Conservation (phyloP, 257 asterid species). For the Solanum pinnatisectum region DNA sequence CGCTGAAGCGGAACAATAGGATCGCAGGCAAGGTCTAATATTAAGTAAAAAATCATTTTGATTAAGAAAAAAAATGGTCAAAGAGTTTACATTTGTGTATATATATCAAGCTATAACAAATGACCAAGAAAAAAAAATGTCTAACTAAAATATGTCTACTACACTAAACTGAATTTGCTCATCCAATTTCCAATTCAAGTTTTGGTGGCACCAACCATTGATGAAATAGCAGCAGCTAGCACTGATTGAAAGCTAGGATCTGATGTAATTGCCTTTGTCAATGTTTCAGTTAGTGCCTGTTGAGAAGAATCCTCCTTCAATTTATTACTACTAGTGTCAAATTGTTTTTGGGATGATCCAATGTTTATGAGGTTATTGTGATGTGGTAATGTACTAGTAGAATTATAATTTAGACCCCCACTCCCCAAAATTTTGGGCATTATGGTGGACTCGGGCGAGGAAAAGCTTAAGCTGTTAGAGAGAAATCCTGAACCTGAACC, state of each 20-base stretch:
- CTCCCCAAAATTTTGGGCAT: constrained; percentile 25
- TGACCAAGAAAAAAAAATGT: neutral
- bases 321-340: neutral
- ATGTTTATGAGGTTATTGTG: constrained; percentile 5
- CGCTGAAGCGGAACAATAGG: neutral
- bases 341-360: constrained; percentile 22
- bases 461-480: constrained; percentile 34
- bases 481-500: constrained; percentile 27
- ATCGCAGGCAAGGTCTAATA: neutral
- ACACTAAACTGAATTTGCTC: neutral
- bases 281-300: constrained; percentile 55
- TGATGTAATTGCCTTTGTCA: constrained; percentile 66
- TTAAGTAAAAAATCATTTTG: neutral
- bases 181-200: neutral
- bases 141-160: neutral
- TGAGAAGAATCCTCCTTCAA: constrained; percentile 30
- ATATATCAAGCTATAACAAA: neutral
- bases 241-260: constrained; percentile 68
- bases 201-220: constrained; percentile 30
- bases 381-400: constrained; percentile 2
- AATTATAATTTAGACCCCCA: constrained; percentile 16
- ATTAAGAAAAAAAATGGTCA: neutral
- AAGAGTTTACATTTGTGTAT: neutral
- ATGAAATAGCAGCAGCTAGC: constrained; percentile 61
- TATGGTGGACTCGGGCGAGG: constrained; percentile 23